phyloP scores from a whole-genome alignment of 176 grass and related monocot genomes.

The Bothriochloa decipiens region DNA sequence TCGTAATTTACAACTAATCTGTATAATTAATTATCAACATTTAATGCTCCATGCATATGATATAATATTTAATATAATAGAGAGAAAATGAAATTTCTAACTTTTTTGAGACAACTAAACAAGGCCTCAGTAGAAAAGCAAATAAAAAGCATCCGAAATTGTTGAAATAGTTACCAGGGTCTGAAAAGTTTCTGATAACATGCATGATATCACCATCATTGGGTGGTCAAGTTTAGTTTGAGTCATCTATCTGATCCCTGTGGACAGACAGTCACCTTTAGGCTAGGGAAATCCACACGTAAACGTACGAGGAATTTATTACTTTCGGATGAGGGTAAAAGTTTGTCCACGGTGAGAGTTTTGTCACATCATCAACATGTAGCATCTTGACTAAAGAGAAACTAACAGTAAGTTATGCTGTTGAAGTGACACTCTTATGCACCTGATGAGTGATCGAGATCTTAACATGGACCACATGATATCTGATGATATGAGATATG shows the following conservation, averaged over 20 bases:
- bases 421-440: conserved; percentile 2
- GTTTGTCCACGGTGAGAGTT: background rate
- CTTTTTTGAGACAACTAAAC: no score
- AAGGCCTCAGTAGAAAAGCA: background rate
- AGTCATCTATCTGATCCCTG: background rate
- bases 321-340: background rate
- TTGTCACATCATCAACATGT: background rate
- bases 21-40: no score
- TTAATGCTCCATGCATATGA: no score
- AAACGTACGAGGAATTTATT: background rate
- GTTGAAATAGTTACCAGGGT: background rate
- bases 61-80: no score
- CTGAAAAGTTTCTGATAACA: no score
- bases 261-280: background rate
- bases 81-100: no score
- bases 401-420: background rate
- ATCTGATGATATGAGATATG: background rate
- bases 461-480: background rate
- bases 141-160: background rate
- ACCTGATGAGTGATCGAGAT: background rate
- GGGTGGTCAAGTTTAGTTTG: no score
- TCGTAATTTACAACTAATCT: no score
- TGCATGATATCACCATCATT: no score
- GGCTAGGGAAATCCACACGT: background rate
- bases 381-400: conserved; percentile 14